A percentile compares a stretch with the other conserved stretches of the same genome.
Conservation (phyloP, 768 basidiomycete genomes). For the Pilatotrama ljubarskyi region DNA sequence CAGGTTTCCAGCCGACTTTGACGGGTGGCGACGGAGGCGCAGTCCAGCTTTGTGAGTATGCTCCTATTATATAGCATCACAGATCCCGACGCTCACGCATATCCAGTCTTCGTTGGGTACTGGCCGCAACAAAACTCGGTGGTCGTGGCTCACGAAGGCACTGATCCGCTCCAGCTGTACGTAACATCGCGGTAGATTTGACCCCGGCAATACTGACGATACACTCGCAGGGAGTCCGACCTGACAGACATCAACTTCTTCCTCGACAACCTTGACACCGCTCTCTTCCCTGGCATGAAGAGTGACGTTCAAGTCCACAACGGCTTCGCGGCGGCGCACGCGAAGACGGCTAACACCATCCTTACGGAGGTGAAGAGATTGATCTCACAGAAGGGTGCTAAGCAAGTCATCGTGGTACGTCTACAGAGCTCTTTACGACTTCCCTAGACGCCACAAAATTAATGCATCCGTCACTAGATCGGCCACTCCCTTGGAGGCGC, state of each 20-base stretch:
- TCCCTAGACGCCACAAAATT: neutral
- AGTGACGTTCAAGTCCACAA: conserved; percentile 46
- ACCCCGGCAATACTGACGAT: neutral
- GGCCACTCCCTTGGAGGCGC: conserved; percentile 37
- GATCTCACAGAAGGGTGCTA: conserved; percentile 39
- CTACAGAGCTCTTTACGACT: neutral
- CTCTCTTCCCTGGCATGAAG: conserved; percentile 56
- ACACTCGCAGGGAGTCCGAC: conserved; percentile 40
- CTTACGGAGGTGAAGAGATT: conserved; percentile 45
- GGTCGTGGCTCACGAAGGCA: conserved; percentile 62
- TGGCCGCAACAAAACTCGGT: conserved; percentile 51
- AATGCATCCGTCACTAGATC: conserved; percentile 15
- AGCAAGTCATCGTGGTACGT: conserved; percentile 45
- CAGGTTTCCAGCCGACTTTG: conserved; percentile 43
- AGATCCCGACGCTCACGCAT: neutral
- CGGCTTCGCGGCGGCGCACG: conserved; percentile 55
- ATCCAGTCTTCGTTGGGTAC: conserved; percentile 57
- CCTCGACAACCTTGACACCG: conserved; percentile 41
- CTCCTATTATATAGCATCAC: neutral
- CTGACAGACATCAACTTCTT: conserved; percentile 51
- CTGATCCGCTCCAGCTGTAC: conserved; percentile 55
- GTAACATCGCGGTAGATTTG: conserved; percentile 10
- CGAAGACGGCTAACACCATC: conserved; percentile 46
- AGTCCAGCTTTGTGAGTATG: conserved; percentile 47
- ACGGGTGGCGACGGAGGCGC: conserved; percentile 52